A percentile compares a stretch with the other conserved stretches of the same genome.
Evolutionary conservation across 495 filamentous ascomycete genomes (phyloP).

Genomic region (Glarea lozoyensis): DNA sequence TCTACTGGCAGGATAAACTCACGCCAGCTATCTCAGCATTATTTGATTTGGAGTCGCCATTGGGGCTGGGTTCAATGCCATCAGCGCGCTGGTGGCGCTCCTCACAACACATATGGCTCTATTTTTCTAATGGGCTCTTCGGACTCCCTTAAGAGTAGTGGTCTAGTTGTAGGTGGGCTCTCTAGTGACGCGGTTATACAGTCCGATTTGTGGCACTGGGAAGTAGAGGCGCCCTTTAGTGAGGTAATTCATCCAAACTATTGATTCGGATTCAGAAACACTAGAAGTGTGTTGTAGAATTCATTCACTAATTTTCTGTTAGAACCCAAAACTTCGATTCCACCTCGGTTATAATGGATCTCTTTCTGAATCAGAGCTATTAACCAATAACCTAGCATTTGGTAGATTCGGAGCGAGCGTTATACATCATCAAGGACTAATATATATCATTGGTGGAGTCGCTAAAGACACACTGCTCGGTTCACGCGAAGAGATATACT

Average conservation of each 20-base stretch:
- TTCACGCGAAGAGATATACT: slow-evolving; percentile 8
- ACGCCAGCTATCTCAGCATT: slow-evolving; percentile 46
- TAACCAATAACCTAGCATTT: slow-evolving; percentile 2
- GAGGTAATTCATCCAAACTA: too few species aligned
- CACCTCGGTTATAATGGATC: neutral
- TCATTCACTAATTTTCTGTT: neutral
- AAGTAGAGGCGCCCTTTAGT: slow-evolving; percentile 1
- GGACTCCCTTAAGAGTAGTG: slow-evolving; percentile 21
- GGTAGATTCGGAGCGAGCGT: slow-evolving; percentile 28
- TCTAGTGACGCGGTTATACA: slow-evolving; percentile 47
- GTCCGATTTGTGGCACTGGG: slow-evolving; percentile 29
- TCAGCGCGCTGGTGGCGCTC: slow-evolving; percentile 18
- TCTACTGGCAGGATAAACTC: slow-evolving; percentile 61
- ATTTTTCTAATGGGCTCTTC: slow-evolving; percentile 21
- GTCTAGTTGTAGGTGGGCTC: slow-evolving; percentile 64
- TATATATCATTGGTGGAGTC: slow-evolving; percentile 43
- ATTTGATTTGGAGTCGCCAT: slow-evolving; percentile 52
- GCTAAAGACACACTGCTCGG: slow-evolving; percentile 18
- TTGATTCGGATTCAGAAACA: too few species aligned
- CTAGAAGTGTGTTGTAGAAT: too few species aligned
- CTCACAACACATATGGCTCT: slow-evolving; percentile 54
- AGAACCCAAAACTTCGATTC: slow-evolving; percentile 16
- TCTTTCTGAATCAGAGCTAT: too few species aligned
- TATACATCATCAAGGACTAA: slow-evolving; percentile 18
- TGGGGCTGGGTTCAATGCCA: slow-evolving; percentile 35